Conservation (phyloP, 164 flowering plant species). For the Berberis thunbergii region DNA sequence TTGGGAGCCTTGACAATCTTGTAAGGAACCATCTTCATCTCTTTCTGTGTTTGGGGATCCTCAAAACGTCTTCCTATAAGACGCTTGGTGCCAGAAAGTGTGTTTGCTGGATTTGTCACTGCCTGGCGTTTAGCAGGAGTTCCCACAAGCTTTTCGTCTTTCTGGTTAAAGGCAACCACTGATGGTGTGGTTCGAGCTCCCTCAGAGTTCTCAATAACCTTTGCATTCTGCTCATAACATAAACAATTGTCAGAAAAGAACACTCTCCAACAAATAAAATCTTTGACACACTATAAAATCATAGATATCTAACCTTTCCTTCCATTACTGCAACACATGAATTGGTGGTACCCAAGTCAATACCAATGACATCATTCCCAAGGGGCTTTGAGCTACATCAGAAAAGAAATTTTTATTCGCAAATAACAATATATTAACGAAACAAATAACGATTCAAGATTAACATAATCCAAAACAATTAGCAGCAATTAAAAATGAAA, state of each 20-base stretch:
- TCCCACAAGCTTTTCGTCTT: slow-evolving; percentile 54
- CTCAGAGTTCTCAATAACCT: slow-evolving; percentile 63
- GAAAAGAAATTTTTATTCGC: background rate
- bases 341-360: slow-evolving; percentile 64
- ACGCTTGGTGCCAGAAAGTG: slow-evolving; percentile 52
- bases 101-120: slow-evolving; percentile 58
- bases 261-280: background rate
- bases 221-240: slow-evolving; percentile 31
- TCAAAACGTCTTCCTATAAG: slow-evolving; percentile 55
- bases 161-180: slow-evolving; percentile 51
- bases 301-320: slow-evolving; percentile 34
- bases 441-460: too few species aligned
- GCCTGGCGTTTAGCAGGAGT: slow-evolving; percentile 69
- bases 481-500: background rate
- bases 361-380: slow-evolving; percentile 44
- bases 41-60: slow-evolving; percentile 30
- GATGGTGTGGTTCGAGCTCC: slow-evolving; percentile 68
- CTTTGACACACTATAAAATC: too few species aligned
- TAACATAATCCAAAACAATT: background rate
- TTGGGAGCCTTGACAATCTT: slow-evolving; percentile 2
- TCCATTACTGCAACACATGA: slow-evolving; percentile 64
- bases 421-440: too few species aligned
- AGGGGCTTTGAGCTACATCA: background rate
- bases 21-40: slow-evolving; percentile 1
- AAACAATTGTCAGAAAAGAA: background rate